These are phyloP conservation scores for Phytophthora niederhauseri DNA, from an alignment of 352 stramenopile genomes.

Conservation along the genomic window DNA sequence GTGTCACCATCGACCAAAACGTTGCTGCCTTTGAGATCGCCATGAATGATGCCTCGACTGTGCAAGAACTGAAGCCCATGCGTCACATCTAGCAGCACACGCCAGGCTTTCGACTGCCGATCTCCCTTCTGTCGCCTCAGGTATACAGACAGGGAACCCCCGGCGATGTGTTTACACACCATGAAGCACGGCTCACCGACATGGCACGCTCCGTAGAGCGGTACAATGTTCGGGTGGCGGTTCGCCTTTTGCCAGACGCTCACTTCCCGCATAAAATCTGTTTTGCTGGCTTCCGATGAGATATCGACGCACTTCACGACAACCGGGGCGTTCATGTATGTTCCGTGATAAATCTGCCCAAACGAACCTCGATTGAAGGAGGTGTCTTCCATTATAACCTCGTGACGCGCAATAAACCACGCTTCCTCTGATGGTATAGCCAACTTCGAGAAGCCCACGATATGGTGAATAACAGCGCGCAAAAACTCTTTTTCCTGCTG, in stretches of 20 bases:
- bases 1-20: constrained; percentile 9
- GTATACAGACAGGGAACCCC: constrained; percentile 5
- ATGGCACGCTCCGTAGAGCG: constrained; percentile 11
- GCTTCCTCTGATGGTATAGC: not conserved
- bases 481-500: not conserved
- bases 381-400: not conserved
- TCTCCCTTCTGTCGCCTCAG: not conserved
- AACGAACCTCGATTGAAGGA: not conserved
- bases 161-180: constrained; percentile 10
- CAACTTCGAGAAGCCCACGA: not conserved
- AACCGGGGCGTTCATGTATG: not conserved
- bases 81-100: constrained; percentile 6
- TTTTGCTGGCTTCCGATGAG: not conserved
- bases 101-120: not conserved
- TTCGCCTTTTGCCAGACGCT: constrained; percentile 6
- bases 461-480: not conserved
- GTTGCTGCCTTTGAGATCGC: constrained; percentile 15
- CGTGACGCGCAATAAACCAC: not conserved
- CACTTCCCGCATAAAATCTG: constrained; percentile 15
- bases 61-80: constrained; percentile 15
- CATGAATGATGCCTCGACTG: constrained; percentile 11
- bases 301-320: not conserved
- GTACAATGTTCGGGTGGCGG: constrained; percentile 12
- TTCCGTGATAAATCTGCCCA: not conserved
- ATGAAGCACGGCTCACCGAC: constrained; percentile 14